Conservation (phyloP, 140 eudicot species). For the Bidens hawaiensis region DNA sequence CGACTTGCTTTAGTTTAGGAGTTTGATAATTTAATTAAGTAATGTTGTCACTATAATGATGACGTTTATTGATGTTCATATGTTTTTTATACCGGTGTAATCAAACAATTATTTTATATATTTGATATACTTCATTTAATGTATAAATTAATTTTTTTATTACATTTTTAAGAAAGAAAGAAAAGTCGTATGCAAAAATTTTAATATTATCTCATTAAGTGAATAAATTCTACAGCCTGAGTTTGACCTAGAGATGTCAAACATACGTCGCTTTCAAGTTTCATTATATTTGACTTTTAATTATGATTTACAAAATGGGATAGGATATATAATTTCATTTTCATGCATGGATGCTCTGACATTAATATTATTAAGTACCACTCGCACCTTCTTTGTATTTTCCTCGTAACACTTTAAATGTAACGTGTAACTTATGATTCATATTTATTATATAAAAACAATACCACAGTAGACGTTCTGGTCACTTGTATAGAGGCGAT, state of each 20-base stretch:
- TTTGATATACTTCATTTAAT: background rate
- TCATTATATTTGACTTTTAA: background rate
- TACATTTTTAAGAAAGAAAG: background rate
- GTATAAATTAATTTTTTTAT: too few species aligned
- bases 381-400: conserved; percentile 10
- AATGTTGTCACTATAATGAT: too few species aligned
- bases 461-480: too few species aligned
- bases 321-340: conserved; percentile 10
- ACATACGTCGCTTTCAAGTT: background rate
- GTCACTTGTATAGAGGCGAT: too few species aligned
- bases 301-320: background rate
- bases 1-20: too few species aligned
- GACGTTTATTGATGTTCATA: too few species aligned
- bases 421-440: background rate
- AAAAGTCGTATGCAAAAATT: background rate
- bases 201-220: background rate
- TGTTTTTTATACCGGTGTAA: background rate
- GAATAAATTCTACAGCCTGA: background rate
- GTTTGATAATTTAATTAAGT: too few species aligned
- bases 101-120: background rate
- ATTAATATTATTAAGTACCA: background rate
- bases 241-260: conserved; percentile 11
- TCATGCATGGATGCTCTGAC: conserved; percentile 10
- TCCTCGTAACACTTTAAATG: background rate
- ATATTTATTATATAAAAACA: too few species aligned